Evolutionary conservation across 164 flowering plant species (phyloP).

Genomic region (Nelumbo lutea): DNA sequence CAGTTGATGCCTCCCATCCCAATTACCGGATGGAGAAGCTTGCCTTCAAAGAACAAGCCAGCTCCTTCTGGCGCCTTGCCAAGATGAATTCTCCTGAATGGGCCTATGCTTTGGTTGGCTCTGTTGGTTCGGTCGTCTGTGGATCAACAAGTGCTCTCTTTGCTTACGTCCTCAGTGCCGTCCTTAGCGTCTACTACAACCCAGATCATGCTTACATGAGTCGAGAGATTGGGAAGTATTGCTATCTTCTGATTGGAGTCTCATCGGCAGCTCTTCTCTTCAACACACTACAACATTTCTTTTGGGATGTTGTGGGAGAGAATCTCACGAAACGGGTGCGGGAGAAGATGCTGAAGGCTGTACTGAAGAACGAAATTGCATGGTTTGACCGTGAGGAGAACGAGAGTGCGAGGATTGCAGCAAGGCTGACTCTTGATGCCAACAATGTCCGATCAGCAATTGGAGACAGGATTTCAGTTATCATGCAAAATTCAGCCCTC

Average conservation of each 20-base stretch:
- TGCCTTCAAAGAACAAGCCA: slow-evolving; percentile 91
- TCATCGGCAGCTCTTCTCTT: slow-evolving; percentile 87
- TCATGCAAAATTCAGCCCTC: slow-evolving; percentile 93
- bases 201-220: slow-evolving; percentile 72
- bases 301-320: slow-evolving; percentile 97
- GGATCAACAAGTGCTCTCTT: slow-evolving; percentile 88
- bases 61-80: slow-evolving; percentile 90
- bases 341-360: slow-evolving; percentile 86
- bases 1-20: slow-evolving; percentile 62
- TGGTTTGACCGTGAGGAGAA: slow-evolving; percentile 99
- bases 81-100: slow-evolving; percentile 98
- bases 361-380: slow-evolving; percentile 84
- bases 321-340: slow-evolving; percentile 87
- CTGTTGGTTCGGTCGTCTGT: slow-evolving; percentile 86
- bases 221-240: slow-evolving; percentile 72
- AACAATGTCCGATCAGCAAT: slow-evolving; percentile 94
- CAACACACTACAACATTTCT: slow-evolving; percentile 86
- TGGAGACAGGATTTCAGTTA: slow-evolving; percentile 92
- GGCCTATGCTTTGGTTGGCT: slow-evolving; percentile 77
- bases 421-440: slow-evolving; percentile 90
- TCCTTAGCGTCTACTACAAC: slow-evolving; percentile 85
- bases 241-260: slow-evolving; percentile 82
- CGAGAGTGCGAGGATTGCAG: slow-evolving; percentile 82
- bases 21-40: slow-evolving; percentile 73
- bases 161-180: slow-evolving; percentile 92